These are phyloP conservation scores for Tanacetum coccineum DNA, from an alignment of 129 eudicot species.

Conservation along the genomic window DNA sequence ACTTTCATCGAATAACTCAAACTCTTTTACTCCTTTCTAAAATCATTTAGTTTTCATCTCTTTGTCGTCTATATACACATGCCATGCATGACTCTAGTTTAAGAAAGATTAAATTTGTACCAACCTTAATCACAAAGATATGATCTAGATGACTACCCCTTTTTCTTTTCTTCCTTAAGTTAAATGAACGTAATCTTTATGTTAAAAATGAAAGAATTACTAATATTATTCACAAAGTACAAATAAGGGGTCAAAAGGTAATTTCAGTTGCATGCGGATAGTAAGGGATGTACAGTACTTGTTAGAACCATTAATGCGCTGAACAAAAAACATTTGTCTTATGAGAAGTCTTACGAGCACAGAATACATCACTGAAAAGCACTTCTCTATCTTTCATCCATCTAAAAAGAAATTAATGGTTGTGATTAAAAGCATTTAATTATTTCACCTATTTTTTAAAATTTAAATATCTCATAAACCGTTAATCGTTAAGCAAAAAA, in stretches of 20 bases:
- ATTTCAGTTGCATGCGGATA: conserved; percentile 2
- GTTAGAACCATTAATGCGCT: conserved; percentile 46
- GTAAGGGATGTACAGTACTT: conserved; percentile 33
- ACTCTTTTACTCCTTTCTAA: conserved; percentile 22
- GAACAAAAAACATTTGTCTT: conserved; percentile 35
- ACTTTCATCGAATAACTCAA: conserved; percentile 60
- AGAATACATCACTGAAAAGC: conserved; percentile 44
- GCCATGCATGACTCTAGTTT: conserved; percentile 20
- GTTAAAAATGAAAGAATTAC: too few relatives aligned
- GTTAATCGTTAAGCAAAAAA: too few relatives aligned
- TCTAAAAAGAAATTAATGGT: too few relatives aligned
- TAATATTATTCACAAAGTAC: background rate
- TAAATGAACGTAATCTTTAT: conserved; percentile 1
- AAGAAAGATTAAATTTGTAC: conserved; percentile 12
- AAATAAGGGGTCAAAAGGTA: background rate
- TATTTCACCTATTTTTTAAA: too few relatives aligned
- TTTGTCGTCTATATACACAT: conserved; percentile 47
- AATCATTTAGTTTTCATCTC: conserved; percentile 45
- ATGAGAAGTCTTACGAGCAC: conserved; percentile 32
- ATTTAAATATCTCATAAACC: too few relatives aligned
- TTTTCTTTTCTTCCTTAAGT: conserved; percentile 29
- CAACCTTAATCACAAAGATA: conserved; percentile 46
- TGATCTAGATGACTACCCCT: conserved; percentile 31
- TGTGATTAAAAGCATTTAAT: too few relatives aligned
- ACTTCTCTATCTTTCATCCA: too few relatives aligned